Evolutionary conservation across 2,329 filamentous ascomycete species (phyloP).

Genomic region (Ploettnerulaceae sp.): DNA sequence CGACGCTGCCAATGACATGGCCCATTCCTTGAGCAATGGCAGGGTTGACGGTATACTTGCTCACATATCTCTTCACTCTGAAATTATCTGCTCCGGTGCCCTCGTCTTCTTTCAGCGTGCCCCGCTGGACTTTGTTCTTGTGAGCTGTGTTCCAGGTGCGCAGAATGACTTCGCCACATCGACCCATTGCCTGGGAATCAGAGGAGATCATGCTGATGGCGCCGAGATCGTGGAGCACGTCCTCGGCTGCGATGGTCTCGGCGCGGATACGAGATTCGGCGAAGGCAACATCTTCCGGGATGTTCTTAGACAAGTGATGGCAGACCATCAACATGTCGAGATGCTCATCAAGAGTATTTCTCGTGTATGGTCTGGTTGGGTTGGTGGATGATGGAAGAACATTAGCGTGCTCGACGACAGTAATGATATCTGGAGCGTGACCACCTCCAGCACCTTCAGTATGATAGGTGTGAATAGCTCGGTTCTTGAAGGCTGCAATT

Average conservation of each 20-base stretch:
- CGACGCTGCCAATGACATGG: conserved; percentile 80
- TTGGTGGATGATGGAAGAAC: conserved; percentile 90
- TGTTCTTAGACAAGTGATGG: conserved; percentile 87
- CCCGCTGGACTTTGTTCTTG: conserved; percentile 90
- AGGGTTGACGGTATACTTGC: conserved; percentile 95
- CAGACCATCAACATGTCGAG: conserved; percentile 99
- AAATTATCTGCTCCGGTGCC: conserved; percentile 82
- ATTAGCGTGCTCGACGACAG: conserved; percentile 81
- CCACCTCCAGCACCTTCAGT: conserved; percentile 93
- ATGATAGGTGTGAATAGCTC: conserved; percentile 94
- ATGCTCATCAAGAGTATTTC: conserved; percentile 92
- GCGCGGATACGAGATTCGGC: conserved; percentile 91
- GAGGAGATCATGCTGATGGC: conserved; percentile 98
- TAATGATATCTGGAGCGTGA: conserved; percentile 94
- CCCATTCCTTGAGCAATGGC: conserved; percentile 86
- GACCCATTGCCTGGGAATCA: conserved; percentile 94
- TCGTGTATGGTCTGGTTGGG: conserved; percentile 83
- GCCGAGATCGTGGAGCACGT: conserved; percentile 89
- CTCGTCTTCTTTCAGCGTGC: conserved; percentile 69
- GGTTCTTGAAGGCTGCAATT: conserved; percentile 74
- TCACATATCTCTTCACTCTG: conserved; percentile 85
- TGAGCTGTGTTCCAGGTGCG: conserved; percentile 96
- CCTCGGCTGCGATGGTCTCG: conserved; percentile 94
- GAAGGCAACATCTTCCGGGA: conserved; percentile 93
- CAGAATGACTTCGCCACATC: conserved; percentile 87